These are phyloP conservation scores for Piper betle DNA, from an alignment of 164 flowering plant genomes.

Conservation along the genomic window DNA sequence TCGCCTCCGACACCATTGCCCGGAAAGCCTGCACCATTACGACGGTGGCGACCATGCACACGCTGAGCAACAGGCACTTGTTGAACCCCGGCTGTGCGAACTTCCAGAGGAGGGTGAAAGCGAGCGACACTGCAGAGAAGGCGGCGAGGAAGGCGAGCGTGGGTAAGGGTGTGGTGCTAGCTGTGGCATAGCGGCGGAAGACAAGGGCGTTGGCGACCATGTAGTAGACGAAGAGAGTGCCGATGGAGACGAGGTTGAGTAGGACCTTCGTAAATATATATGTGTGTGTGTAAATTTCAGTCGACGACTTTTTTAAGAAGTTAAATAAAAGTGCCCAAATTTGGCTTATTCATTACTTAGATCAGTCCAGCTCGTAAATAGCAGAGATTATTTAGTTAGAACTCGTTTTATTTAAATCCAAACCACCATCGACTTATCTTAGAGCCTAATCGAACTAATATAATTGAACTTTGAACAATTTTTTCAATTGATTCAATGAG, in stretches of 20 bases:
- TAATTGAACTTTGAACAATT: no score
- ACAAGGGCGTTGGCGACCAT: slow-evolving; percentile 92
- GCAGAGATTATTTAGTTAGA: no score
- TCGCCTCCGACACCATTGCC: slow-evolving; percentile 47
- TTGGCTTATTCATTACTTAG: no score
- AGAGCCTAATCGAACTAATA: no score
- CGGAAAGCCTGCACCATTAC: slow-evolving; percentile 41
- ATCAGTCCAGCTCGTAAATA: no score
- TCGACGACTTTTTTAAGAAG: no score
- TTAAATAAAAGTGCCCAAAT: no score
- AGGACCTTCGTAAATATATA: no score
- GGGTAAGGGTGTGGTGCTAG: slow-evolving; percentile 54
- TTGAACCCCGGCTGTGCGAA: slow-evolving; percentile 34
- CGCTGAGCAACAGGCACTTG: slow-evolving; percentile 36
- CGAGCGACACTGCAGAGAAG: slow-evolving; percentile 43
- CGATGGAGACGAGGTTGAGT: slow-evolving; percentile 71
- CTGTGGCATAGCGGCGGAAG: slow-evolving; percentile 56
- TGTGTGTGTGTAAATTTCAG: no score
- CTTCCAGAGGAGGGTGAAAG: slow-evolving; percentile 70
- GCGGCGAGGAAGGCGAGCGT: slow-evolving; percentile 47
- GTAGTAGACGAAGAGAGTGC: slow-evolving; percentile 86
- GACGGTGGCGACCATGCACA: slow-evolving; percentile 26
- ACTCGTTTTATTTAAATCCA: no score
- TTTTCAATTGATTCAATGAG: no score
- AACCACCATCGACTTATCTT: no score